Evolutionary conservation across 192 early-diverging fungal genomes (phyloP).

Genomic region (Backusella liffmaniae): DNA sequence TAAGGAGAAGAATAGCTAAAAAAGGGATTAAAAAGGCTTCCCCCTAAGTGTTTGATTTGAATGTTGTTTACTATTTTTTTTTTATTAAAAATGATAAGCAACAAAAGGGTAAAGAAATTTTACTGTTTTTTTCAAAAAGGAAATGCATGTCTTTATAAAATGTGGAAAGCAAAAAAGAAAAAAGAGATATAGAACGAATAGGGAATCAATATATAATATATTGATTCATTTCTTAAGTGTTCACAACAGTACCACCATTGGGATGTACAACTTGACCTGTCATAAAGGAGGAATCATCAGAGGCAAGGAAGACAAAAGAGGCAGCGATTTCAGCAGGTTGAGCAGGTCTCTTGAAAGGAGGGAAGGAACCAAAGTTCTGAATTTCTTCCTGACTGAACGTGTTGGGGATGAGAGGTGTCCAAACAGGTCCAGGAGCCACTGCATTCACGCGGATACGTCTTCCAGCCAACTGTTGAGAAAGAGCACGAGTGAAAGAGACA

Average conservation of each 20-base stretch:
- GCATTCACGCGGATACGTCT: constrained; percentile 54
- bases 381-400: constrained; percentile 42
- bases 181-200: neutral
- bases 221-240: constrained; percentile 22
- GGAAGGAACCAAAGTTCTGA: constrained; percentile 44
- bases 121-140: neutral
- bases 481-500: constrained; percentile 51
- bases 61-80: constrained; percentile 9
- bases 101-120: neutral
- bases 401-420: constrained; percentile 51
- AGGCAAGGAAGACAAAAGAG: constrained; percentile 50
- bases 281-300: constrained; percentile 44
- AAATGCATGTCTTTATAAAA: neutral
- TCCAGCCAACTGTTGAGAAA: constrained; percentile 42
- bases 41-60: neutral
- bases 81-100: neutral
- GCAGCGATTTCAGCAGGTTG: constrained; percentile 50
- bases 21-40: neutral
- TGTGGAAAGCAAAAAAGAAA: neutral
- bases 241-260: constrained; percentile 41
- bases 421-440: constrained; percentile 55
- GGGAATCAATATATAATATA: neutral
- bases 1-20: neutral
- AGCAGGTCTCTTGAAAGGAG: constrained; percentile 47
- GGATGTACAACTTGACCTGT: constrained; percentile 46